Evolutionary conservation across 2,329 filamentous ascomycete genomes (phyloP), one percentile per base, ranked within the genome.

Genomic region (Aspergillus sp.): DNA sequence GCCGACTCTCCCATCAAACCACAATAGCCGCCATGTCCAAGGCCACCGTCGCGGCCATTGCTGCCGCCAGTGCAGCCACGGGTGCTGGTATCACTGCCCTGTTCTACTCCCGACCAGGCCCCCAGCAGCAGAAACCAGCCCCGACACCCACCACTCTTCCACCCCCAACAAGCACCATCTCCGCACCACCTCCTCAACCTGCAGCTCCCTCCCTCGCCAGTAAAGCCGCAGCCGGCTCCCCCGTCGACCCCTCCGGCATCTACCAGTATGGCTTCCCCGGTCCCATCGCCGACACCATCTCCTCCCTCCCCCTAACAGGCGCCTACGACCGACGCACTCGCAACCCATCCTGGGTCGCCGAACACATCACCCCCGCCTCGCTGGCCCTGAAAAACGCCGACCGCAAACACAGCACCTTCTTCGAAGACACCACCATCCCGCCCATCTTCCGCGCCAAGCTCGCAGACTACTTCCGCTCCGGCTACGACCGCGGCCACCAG

Each of bases 401-500:
- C 78, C 88, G 95, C 70, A 90, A 91, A 74, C 82, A 93, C 82
- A 92, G 87, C 73, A 78, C 78, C 61, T 99, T 99, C 75, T 76
- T 87, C 64, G 93, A 99, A 77, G 95, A 99, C 76, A 74, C 82
- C 3, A 76, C 77, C 23, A 88, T 99, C 55, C 95, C 95, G 0
- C 83, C 89, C 52, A 88, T 90, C 77, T 99, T 97, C 82, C 89
- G 93, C 62, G 95, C 90, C 58, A 89, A 88, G 74, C 83, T 99
- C 57, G 89, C 91, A 75, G 95, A 99, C 81, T 99, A 99, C 81
- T 93, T 88, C 81, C 90, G 93, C 65, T 93, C 88, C 40, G 95
- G 95, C 68, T 99, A 96, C 75, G 95, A 99, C 76, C 86, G 95
- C 39, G 95, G 95, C 60, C 95, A 99, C 78, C 95, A 99, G 78